Conservation (phyloP, 2,329 filamentous ascomycete species). For the Nakataea oryzae region DNA sequence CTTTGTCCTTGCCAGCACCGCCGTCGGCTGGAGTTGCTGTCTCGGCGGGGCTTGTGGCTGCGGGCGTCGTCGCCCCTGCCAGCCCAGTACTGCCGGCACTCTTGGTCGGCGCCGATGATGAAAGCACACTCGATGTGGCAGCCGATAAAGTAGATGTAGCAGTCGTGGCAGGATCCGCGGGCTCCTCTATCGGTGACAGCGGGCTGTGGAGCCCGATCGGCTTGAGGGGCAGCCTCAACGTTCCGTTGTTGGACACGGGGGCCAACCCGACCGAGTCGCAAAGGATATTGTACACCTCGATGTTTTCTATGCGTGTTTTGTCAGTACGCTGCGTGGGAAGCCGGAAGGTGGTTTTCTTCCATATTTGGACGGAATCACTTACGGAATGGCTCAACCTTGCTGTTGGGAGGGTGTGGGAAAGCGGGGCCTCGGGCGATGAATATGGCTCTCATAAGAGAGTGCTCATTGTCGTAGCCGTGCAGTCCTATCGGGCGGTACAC, state of each 20-base stretch:
- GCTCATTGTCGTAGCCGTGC: slow-evolving; percentile 90
- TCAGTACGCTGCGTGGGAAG: neutral
- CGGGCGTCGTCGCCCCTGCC: slow-evolving; percentile 7
- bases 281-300: slow-evolving; percentile 87
- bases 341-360: too few species aligned
- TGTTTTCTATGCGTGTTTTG: slow-evolving; percentile 58
- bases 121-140: slow-evolving; percentile 5
- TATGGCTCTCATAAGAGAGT: slow-evolving; percentile 92
- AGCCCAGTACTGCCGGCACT: neutral
- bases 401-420: slow-evolving; percentile 78
- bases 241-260: slow-evolving; percentile 79
- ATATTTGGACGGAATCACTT: slow-evolving; percentile 33
- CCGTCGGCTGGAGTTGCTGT: slow-evolving; percentile 11
- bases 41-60: slow-evolving; percentile 8
- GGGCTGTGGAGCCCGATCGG: slow-evolving; percentile 51
- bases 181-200: slow-evolving; percentile 35
- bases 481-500: slow-evolving; percentile 74
- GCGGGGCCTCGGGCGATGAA: slow-evolving; percentile 88
- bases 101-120: neutral
- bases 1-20: slow-evolving; percentile 6
- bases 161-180: slow-evolving; percentile 37
- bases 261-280: slow-evolving; percentile 74
- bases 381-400: slow-evolving; percentile 73
- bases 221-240: slow-evolving; percentile 60
- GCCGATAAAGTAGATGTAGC: slow-evolving; percentile 12